Evolutionary conservation across 768 basidiomycete species (phyloP).

Genomic region (Lactarius sanguifluus): DNA sequence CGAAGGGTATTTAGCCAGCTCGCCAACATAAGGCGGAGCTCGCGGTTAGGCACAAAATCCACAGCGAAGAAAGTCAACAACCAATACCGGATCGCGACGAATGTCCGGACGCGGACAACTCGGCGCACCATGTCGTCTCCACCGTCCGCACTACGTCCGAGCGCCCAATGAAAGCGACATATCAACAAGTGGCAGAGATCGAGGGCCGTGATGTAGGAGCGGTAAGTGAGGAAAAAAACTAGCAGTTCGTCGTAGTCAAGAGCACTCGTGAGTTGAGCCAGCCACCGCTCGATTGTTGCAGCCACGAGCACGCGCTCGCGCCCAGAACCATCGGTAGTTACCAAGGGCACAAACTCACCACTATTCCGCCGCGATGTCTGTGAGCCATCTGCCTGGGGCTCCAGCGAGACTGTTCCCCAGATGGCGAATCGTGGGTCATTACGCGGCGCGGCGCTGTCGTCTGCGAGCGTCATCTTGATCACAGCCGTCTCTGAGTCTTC

Average conservation of each 20-base stretch:
- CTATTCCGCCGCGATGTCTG: slow-evolving; percentile 28
- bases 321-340: slow-evolving; percentile 35
- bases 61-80: slow-evolving; percentile 85
- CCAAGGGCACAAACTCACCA: slow-evolving; percentile 19
- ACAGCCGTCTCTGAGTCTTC: slow-evolving; percentile 62
- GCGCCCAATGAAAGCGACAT: slow-evolving; percentile 87
- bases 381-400: slow-evolving; percentile 32
- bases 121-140: slow-evolving; percentile 71
- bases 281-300: slow-evolving; percentile 91
- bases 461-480: slow-evolving; percentile 67
- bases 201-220: slow-evolving; percentile 75
- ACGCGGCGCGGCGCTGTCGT: slow-evolving; percentile 69
- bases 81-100: slow-evolving; percentile 90
- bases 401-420: slow-evolving; percentile 65
- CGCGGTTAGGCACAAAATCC: slow-evolving; percentile 82
- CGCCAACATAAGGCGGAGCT: slow-evolving; percentile 68
- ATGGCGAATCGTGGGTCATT: slow-evolving; percentile 92
- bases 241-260: slow-evolving; percentile 84
- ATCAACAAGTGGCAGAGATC: slow-evolving; percentile 83
- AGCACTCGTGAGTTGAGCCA: slow-evolving; percentile 86
- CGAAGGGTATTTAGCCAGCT: slow-evolving; percentile 80
- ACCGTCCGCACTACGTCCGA: slow-evolving; percentile 48
- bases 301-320: slow-evolving; percentile 66
- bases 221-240: slow-evolving; percentile 90
- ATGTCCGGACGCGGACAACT: slow-evolving; percentile 85